A percentile compares a stretch with the other conserved stretches of the same genome.
Evolutionary conservation across 441 rosid genomes (phyloP).

Genomic region (Cnidoscolus chayamansa): DNA sequence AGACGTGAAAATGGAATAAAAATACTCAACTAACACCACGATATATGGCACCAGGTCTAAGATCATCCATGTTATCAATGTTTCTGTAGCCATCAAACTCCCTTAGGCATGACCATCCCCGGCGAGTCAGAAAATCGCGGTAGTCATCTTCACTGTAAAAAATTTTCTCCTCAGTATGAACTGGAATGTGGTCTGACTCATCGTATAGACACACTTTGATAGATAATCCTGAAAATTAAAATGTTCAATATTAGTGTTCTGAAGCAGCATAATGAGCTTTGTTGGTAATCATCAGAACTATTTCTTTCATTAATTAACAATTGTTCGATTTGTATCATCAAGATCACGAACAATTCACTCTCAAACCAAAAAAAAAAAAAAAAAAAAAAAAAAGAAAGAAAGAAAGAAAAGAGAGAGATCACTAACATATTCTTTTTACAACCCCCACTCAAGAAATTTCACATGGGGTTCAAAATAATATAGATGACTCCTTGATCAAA

Average conservation of each 20-base stretch:
- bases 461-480: no score
- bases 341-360: no score
- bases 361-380: no score
- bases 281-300: not conserved
- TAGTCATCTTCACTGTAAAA: constrained; percentile 89
- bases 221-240: constrained; percentile 53
- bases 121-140: constrained; percentile 66
- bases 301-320: not conserved
- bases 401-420: no score
- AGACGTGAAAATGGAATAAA: not conserved
- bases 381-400: no score
- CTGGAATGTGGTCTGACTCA: constrained; percentile 72
- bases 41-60: constrained; percentile 69
- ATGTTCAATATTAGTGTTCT: not conserved
- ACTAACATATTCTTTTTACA: no score
- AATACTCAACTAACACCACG: constrained; percentile 53
- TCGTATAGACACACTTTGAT: constrained; percentile 77
- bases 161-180: constrained; percentile 77
- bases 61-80: constrained; percentile 87
- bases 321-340: not conserved
- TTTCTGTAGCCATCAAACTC: constrained; percentile 78
- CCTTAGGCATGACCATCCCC: constrained; percentile 79
- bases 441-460: no score
- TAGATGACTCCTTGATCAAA: no score
- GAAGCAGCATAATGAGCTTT: not conserved